These are phyloP conservation scores for Thelephora aurantiotincta DNA, from an alignment of 768 basidiomycete species.

Conservation along the genomic window DNA sequence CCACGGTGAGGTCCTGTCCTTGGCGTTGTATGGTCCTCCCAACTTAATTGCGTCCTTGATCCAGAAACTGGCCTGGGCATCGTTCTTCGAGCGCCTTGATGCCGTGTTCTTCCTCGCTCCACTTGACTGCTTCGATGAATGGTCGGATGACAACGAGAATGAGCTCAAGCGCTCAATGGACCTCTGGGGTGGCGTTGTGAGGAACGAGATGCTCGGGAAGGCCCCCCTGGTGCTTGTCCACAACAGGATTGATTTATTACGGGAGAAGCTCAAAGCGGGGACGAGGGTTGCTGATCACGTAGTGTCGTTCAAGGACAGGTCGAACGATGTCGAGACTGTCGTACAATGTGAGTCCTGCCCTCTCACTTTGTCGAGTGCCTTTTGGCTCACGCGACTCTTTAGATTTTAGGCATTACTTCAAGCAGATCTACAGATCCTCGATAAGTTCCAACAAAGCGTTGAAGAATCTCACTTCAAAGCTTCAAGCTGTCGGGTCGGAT, in stretches of 20 bases:
- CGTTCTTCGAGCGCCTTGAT: conserved; percentile 73
- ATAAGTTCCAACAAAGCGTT: no score
- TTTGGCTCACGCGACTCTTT: no score
- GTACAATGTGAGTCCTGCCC: conserved; percentile 41
- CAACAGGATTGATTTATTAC: conserved; percentile 51
- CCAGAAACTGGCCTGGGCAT: conserved; percentile 51
- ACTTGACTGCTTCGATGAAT: conserved; percentile 75
- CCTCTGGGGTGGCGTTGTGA: conserved; percentile 16
- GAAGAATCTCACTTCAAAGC: no score
- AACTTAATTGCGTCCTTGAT: neutral
- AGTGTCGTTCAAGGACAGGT: conserved; percentile 58
- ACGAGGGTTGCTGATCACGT: conserved; percentile 52
- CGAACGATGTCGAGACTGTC: conserved; percentile 56
- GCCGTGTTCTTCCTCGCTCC: conserved; percentile 77
- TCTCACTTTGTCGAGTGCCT: no score
- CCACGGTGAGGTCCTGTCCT: no score
- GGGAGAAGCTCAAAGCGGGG: conserved; percentile 58
- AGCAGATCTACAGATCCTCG: no score
- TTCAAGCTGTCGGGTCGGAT: no score
- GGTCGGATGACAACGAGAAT: conserved; percentile 66
- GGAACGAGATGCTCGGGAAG: conserved; percentile 15
- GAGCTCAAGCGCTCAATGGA: conserved; percentile 29
- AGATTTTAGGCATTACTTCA: no score
- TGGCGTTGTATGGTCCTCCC: no score
- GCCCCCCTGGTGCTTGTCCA: conserved; percentile 24